Base-by-base conservation (phyloP, 208 protist genomes). In the Crithidia thermophila region DNA sequence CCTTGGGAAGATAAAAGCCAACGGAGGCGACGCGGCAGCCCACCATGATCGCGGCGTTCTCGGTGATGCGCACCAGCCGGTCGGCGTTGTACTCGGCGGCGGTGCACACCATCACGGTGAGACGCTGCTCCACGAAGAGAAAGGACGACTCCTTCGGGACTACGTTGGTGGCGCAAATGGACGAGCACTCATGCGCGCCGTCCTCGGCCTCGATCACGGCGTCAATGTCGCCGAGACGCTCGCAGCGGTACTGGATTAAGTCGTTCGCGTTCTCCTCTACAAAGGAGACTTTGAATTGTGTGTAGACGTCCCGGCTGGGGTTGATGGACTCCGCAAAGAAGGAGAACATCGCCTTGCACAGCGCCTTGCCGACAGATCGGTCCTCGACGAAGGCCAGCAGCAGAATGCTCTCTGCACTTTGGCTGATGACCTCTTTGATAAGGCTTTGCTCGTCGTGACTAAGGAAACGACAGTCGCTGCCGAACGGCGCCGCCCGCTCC, bases 211-310 rank as follows among this genome's bases (percentile, higher is more conserved):
- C 81, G 36, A 90, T 65, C 2, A 88, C 68, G 47, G 64, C 77
- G 30, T 81, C 71, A 60, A 93, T 85, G 51, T 87, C 83, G 33
- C 49, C 68, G 9, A 74, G 65, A 10, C 81, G 75, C 42, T 93
- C 79, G 58, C 83, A 93, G 8, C 73, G 59, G 62, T 88, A 90
- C 45, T 86, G 72, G 25, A 90, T 72, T 39, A 86, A 21, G 31
- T 82, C 81, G 40, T 77, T 70, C 14, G 67, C 60, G 10, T 60
- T 59, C 34, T 86, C 77, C 20, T 90, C 79, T 11, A 84, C 82
- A 72, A 86, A 88, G n/a, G 78, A 86, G 5, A 90, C 56, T n/a
- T 33, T 74, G 39, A 93, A 78, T 42, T 82, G 75, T 1, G 66
- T 84, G 60, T 80, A 77, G n/a, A 71, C 60, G 23, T 68, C 67